Evolutionary conservation across 2,329 filamentous ascomycete genomes (phyloP).

Genomic region (Meredithiella fracta): DNA sequence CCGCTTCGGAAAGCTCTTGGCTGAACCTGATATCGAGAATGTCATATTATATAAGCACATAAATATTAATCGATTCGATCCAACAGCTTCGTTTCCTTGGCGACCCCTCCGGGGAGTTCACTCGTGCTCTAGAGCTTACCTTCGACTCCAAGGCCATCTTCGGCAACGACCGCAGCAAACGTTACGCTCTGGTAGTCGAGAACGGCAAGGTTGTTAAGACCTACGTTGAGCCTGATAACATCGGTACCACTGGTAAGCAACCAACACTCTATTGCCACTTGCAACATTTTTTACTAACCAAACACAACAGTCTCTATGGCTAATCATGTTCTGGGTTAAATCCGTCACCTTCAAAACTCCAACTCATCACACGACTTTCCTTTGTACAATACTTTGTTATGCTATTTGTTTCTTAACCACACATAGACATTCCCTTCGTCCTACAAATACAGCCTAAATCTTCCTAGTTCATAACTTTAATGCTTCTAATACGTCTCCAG

Average conservation of each 20-base stretch:
- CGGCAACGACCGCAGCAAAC: slow-evolving; percentile 67
- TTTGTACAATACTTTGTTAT: background rate
- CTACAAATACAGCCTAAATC: no score
- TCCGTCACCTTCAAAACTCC: background rate
- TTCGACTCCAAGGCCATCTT: slow-evolving; percentile 72
- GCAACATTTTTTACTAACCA: background rate
- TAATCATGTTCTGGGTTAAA: slow-evolving; percentile 30
- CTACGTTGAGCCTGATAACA: slow-evolving; percentile 78
- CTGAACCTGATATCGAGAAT: no score
- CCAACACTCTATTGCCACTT: slow-evolving; percentile 1
- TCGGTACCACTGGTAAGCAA: slow-evolving; percentile 54
- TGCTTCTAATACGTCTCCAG: no score
- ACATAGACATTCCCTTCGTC: background rate
- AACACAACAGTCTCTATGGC: slow-evolving; percentile 30
- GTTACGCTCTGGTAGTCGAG: slow-evolving; percentile 71
- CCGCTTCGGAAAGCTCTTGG: no score
- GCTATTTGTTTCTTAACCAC: background rate
- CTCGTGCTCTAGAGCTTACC: slow-evolving; percentile 62
- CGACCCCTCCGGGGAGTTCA: slow-evolving; percentile 65
- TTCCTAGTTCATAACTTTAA: no score
- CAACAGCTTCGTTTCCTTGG: slow-evolving; percentile 75
- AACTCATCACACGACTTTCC: background rate
- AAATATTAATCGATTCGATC: no score
- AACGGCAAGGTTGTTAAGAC: slow-evolving; percentile 69
- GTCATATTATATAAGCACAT: no score